phyloP scores from a whole-genome alignment of 2,329 filamentous ascomycete species.

The Pseudogymnoascus verrucosus region DNA sequence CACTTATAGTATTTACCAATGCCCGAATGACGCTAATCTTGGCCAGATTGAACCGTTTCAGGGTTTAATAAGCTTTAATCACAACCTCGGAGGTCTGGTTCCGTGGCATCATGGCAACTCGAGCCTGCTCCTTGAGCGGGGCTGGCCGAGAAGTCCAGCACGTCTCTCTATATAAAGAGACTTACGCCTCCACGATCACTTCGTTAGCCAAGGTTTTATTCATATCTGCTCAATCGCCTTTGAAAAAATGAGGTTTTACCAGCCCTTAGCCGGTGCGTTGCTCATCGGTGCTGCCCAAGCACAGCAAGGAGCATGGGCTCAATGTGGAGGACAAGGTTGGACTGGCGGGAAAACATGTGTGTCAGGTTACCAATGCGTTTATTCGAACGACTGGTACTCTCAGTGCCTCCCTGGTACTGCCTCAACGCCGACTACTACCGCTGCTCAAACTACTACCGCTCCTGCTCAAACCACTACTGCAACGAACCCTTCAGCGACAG shows the following conservation, averaged over 20 bases:
- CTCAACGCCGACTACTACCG: background rate
- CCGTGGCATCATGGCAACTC: background rate
- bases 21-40: background rate
- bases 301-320: constrained; percentile 13
- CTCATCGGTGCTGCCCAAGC: background rate
- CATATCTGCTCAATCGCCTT: background rate
- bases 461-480: background rate
- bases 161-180: background rate
- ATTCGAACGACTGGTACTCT: constrained; percentile 17
- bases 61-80: background rate
- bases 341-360: constrained; percentile 17
- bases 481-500: background rate
- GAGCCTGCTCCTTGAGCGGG: background rate
- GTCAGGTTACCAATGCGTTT: constrained; percentile 14
- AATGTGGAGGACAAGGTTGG: constrained; percentile 17
- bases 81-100: background rate
- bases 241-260: background rate
- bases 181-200: background rate
- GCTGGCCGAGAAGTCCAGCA: background rate
- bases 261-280: background rate
- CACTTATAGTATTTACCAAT: background rate
- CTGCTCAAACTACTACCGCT: background rate
- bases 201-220: background rate
- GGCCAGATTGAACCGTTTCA: background rate
- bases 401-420: constrained; percentile 13